phyloP scores from a whole-genome alignment of 495 filamentous ascomycete species.

The Thozetella sp. region DNA sequence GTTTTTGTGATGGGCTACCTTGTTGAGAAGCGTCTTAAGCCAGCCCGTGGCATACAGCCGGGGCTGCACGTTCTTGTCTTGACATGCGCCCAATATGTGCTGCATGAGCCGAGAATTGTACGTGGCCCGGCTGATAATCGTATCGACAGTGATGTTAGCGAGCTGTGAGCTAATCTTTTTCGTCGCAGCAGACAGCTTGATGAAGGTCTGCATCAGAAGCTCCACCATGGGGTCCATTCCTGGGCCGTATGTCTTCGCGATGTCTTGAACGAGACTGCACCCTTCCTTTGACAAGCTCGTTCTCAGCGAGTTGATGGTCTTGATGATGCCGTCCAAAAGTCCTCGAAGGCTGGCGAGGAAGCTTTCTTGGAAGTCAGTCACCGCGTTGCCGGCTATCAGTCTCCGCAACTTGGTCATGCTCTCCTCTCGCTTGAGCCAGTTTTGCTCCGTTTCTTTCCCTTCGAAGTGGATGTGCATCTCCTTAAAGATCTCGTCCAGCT shows the following conservation, averaged over 20 bases:
- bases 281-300: constrained; percentile 88
- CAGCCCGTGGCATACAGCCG: constrained; percentile 79
- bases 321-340: constrained; percentile 86
- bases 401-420: constrained; percentile 72
- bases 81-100: constrained; percentile 74
- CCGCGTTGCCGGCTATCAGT: constrained; percentile 82
- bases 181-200: constrained; percentile 83
- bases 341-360: constrained; percentile 72
- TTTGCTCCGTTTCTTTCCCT: constrained; percentile 85
- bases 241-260: constrained; percentile 74
- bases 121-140: constrained; percentile 74
- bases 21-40: constrained; percentile 78
- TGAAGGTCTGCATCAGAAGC: constrained; percentile 81
- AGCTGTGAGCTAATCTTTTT: constrained; percentile 88
- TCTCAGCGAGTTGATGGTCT: constrained; percentile 80
- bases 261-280: constrained; percentile 82
- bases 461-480: constrained; percentile 84
- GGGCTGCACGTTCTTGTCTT: constrained; percentile 90
- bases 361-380: constrained; percentile 69
- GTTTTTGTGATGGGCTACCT: constrained; percentile 76
- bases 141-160: constrained; percentile 74
- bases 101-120: constrained; percentile 81
- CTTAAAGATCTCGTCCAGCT: constrained; percentile 81
- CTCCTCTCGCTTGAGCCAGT: constrained; percentile 87
- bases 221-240: constrained; percentile 89